Base-by-base conservation (phyloP, 2,329 filamentous ascomycete species). In the Aspergillus calidoustus region DNA sequence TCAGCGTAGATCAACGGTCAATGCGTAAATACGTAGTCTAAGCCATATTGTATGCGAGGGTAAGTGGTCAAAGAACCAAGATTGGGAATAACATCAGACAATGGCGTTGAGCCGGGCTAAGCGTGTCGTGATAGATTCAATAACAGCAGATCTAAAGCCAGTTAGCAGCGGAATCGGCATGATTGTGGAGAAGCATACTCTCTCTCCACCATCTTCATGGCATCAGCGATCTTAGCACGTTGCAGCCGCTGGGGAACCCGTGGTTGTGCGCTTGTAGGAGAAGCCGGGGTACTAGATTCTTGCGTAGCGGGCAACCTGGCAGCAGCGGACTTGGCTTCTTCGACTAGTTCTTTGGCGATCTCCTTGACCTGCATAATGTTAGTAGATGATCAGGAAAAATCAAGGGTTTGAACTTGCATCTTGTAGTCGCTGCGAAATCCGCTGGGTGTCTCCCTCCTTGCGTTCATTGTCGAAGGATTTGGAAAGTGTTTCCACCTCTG, bases 161-260 rank as follows among this genome's bases (percentile, higher is more conserved):
- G 31, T 59, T 48, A 59, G 57, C 51, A 22, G 56, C 34, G n/a
- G n/a, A 31, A 28, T 11, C 25, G 38, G 30, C 23, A 52, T 7
- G 41, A 57, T 30, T 48, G 23, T 25, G 7, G 23, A n/a, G 15
- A 22, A 19, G 73, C 77, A 64, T 60, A 80, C 78, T 83, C 81
- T 75, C 81, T 73, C 61, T 83, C 81, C 51, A 83, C 79, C 79
- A 83, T 79, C 46, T 71, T 75, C 79, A 82, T 82, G 6, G 81
- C 81, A 68, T 83, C 79, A 2, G 74, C 73, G 52, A 83, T 72
- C 69, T 77, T 80, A 41, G 79, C 78, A 43, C 77, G 77, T 62
- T 82, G 80, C 28, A 83, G 66, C 56, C 77, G 73, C 49, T 76
- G 74, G 1, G 80, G 77, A 22, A 82, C 73, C 59, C 69, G 73